A percentile compares a stretch with the other conserved stretches of the same genome.
These are phyloP conservation scores for Rostrohypoxylon terebratum DNA, from an alignment of 495 filamentous ascomycete species.

Conservation along the genomic window DNA sequence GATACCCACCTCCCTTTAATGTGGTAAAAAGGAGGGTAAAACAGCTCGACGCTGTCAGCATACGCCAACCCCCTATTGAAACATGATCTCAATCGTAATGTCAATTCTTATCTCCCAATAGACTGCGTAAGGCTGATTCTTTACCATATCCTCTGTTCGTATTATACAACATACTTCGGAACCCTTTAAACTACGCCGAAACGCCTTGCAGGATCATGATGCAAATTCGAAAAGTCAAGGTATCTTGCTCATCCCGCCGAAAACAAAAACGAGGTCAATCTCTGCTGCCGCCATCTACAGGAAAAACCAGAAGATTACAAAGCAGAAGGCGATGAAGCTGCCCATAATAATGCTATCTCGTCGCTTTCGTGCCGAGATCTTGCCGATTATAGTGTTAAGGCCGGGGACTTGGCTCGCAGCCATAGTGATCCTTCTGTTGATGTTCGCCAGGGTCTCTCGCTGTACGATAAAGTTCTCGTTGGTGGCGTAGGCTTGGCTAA, in stretches of 20 bases:
- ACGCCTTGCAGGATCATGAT: slow-evolving; percentile 42
- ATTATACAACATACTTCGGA: slow-evolving; percentile 37
- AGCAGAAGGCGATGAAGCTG: slow-evolving; percentile 89
- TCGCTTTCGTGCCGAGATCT: slow-evolving; percentile 95
- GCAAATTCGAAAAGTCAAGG: slow-evolving; percentile 38
- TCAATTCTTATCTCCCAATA: slow-evolving; percentile 16
- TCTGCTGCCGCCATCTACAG: slow-evolving; percentile 58
- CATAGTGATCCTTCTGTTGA: slow-evolving; percentile 87
- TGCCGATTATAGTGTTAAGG: slow-evolving; percentile 89
- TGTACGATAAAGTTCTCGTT: slow-evolving; percentile 91
- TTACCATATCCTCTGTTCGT: slow-evolving; percentile 23
- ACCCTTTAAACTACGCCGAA: slow-evolving; percentile 27
- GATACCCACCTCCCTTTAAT: slow-evolving; percentile 36
- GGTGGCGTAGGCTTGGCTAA: slow-evolving; percentile 97
- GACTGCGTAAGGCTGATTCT: slow-evolving; percentile 20
- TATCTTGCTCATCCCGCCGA: slow-evolving; percentile 30
- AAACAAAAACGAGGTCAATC: slow-evolving; percentile 4
- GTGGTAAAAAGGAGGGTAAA: not conserved
- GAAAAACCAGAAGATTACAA: slow-evolving; percentile 87
- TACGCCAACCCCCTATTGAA: not conserved
- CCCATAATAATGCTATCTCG: slow-evolving; percentile 95
- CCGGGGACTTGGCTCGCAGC: slow-evolving; percentile 92
- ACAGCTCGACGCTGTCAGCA: not conserved
- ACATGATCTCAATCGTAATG: slow-evolving; percentile 17
- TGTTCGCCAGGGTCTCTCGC: slow-evolving; percentile 83